Conservation (phyloP, 106 monocot species). For the Agapanthus africanus region DNA sequence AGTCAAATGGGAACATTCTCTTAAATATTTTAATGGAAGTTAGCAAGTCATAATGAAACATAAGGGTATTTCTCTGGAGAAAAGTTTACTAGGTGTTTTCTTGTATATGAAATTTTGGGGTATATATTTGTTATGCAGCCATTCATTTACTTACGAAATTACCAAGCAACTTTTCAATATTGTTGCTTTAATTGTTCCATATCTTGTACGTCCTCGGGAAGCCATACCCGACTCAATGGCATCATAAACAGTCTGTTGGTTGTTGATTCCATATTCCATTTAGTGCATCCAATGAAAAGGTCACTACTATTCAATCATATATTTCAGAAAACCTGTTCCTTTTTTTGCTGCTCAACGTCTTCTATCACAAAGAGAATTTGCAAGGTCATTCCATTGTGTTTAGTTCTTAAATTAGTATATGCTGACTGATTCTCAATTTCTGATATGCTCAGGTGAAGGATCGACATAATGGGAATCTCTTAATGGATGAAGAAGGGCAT, state of each 20-base stretch:
- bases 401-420: background rate
- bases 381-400: background rate
- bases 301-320: background rate
- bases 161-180: background rate
- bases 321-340: background rate
- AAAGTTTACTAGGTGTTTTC: too few relatives aligned
- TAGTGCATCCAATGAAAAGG: background rate
- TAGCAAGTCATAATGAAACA: too few relatives aligned
- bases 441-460: conserved; percentile 72
- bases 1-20: too few relatives aligned
- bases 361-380: background rate
- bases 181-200: background rate
- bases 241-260: background rate
- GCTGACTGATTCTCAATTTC: background rate
- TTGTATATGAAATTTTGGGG: too few relatives aligned
- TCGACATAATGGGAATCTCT: conserved; percentile 96
- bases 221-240: background rate
- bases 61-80: too few relatives aligned
- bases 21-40: too few relatives aligned
- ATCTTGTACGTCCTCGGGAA: background rate
- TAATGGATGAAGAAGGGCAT: conserved; percentile 97
- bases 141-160: background rate
- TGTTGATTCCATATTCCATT: background rate
- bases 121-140: too few relatives aligned
- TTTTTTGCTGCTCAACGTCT: background rate